Evolutionary conservation across 192 early-diverging fungal genomes (phyloP), one percentile per base, ranked within the genome.

Genomic region (Rhizoclosmatium globosum): DNA sequence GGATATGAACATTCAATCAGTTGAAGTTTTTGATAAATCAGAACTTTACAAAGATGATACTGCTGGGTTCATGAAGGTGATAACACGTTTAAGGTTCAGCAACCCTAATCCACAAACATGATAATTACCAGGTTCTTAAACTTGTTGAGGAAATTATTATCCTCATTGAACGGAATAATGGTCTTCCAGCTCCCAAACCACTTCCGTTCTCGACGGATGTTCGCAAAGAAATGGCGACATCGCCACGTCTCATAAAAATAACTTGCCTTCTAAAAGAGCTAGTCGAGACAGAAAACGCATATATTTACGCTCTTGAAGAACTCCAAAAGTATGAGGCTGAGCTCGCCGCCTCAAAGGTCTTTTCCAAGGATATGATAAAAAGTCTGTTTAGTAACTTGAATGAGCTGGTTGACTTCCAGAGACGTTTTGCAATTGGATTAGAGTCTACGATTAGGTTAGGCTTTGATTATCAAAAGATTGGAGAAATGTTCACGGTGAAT

Each of bases 11-110:
- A 87, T 91, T 23, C 84, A 84, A 44, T 92, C 96, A 45, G 56
- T 72, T 43, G 92, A 96, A 66, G 81, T 94, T 23, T 95, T 96
- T 82, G 91, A 92, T 65, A 92, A 98, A 67, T 89, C 94, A 6
- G 95, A 96, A 67, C 83, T 98, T 43, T 96, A 93, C 83, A 92
- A 94, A 69, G 96, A 98, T 82, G 95, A 99, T 81, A 99, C 96
- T 43, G 97, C 96, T 83, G 94, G 92, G 75, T 96, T 98, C 83
- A 93, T 99, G 74, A 99, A 94, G 93, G 97, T 95, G 84, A 45
- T 31, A 31, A 31, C 31, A 31, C 31, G 31, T 31, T 31, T 31
- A 31, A 31, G 31, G 31, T 31, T 31, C 31, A 62, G 62, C 50
- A 41, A 13, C 46, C 9, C 11, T 64, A 38, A 64, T 21, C 13